A percentile compares a stretch with the other conserved stretches of the same genome.
Conservation (phyloP, 148 eudicot species). For the Fagopyrum homotropicum region DNA sequence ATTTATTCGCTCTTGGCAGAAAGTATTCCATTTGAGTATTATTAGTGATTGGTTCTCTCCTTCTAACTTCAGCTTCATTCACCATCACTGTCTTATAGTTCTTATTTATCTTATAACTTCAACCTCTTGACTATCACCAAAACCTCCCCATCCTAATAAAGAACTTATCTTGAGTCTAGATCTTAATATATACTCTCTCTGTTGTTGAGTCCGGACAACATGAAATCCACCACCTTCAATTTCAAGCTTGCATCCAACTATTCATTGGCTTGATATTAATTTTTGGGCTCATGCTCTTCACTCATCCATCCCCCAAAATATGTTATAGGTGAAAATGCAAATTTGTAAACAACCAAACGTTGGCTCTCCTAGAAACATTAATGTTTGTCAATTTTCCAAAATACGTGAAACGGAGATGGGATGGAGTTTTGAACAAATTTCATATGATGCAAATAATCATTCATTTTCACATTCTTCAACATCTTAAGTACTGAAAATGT, state of each 20-base stretch:
- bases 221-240: no score
- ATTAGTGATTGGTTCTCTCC: not conserved
- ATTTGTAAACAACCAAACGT: no score
- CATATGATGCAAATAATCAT: no score
- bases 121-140: not conserved
- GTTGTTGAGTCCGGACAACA: no score
- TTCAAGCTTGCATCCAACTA: no score
- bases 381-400: not conserved
- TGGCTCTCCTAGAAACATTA: not conserved
- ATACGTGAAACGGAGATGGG: not conserved
- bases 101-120: not conserved
- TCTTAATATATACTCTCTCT: not conserved
- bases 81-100: not conserved
- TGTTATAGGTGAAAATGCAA: not conserved
- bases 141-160: not conserved
- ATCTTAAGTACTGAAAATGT: no score
- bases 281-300: no score
- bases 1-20: no score
- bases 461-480: no score
- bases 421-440: not conserved
- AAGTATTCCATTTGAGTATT: not conserved
- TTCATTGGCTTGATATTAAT: no score
- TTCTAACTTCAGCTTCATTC: not conserved
- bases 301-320: no score
- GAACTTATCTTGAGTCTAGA: not conserved